phyloP scores from a whole-genome alignment of 805 yeast genomes.

The Saccharomycopsis javanensis region DNA sequence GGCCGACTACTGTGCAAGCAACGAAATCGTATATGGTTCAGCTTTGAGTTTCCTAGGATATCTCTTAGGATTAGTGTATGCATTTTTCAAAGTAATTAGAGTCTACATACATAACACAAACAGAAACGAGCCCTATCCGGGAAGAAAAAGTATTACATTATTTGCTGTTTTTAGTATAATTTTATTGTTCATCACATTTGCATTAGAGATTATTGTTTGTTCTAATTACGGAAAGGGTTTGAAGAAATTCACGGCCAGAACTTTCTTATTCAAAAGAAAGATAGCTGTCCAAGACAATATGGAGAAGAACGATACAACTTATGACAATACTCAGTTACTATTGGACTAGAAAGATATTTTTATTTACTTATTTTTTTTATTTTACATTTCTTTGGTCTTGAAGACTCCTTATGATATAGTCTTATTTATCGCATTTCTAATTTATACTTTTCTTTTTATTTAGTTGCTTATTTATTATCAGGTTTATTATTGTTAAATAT shows the following conservation, averaged over 20 bases:
- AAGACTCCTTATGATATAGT: neutral
- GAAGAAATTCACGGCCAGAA: constrained; percentile 6
- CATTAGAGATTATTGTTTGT: constrained; percentile 5
- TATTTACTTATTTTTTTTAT: neutral
- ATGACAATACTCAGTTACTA: neutral
- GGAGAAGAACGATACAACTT: neutral
- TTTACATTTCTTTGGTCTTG: neutral
- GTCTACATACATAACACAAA: constrained; percentile 33
- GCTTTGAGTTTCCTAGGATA: constrained; percentile 23
- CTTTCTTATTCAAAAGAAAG: neutral
- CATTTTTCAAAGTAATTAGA: constrained; percentile 31
- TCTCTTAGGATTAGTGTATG: constrained; percentile 30
- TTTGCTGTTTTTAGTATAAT: constrained; percentile 31
- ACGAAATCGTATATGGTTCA: constrained; percentile 26
- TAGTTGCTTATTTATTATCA: neutral
- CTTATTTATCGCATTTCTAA: no score
- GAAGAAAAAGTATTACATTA: constrained; percentile 30
- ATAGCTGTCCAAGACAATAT: neutral
- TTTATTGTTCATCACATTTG: constrained; percentile 21
- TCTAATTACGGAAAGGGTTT: constrained; percentile 17
- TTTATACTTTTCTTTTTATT: no score
- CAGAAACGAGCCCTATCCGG: constrained; percentile 28
- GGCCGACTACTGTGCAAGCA: constrained; percentile 29
- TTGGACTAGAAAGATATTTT: neutral
- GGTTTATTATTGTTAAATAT: neutral